Evolutionary conservation across 768 basidiomycete species (phyloP), one percentile per base, ranked within the genome.

Genomic region (Butyriboletus loyo): DNA sequence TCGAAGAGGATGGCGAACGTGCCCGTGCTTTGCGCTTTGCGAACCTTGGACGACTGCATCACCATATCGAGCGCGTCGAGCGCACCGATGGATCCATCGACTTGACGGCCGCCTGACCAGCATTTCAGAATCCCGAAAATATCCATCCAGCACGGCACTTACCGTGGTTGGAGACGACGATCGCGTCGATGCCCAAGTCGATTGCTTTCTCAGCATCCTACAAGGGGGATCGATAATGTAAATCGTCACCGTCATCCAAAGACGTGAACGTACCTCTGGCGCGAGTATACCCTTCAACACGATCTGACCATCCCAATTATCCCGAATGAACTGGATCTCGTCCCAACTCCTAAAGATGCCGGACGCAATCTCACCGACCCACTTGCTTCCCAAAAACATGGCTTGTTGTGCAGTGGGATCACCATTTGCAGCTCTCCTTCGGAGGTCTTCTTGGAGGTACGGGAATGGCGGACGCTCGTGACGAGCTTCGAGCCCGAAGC

Each of bases 121-220:
- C 8, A 11, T 21, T 49, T 21, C n/a, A n/a, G n/a, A 40, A 24
- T 32, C 22, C 22, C 8, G 5, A 37, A n/a, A 13, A n/a, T 17
- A 27, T 10, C n/a, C 14, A 27, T 31, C 40, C 14, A 37, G 11
- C 2, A 17, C 9, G 11, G 2, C 17, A 61, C 75, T 28, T 43
- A 86, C 86, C 87, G 57, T 92, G 89, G 61, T 91, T 93, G 10
- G 87, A 89, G 15, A 92, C 85, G 43, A 92, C 66, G 52, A 92
- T 86, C 1, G 87, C 89, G 50, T 91, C 79, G 14, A 83, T 75
- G 1, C 86, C 81, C 19, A 76, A 60, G 25, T 86, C 81, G 14
- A 89, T 64, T 0, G 87, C 86, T 60, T 77, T 80, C 62, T 87
- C 63, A 6, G 78, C 78, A 44, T 79, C 77, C 52, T 71, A 46